These are phyloP conservation scores for Brassica juncea DNA, from an alignment of 345 rosid genomes.

Conservation along the genomic window DNA sequence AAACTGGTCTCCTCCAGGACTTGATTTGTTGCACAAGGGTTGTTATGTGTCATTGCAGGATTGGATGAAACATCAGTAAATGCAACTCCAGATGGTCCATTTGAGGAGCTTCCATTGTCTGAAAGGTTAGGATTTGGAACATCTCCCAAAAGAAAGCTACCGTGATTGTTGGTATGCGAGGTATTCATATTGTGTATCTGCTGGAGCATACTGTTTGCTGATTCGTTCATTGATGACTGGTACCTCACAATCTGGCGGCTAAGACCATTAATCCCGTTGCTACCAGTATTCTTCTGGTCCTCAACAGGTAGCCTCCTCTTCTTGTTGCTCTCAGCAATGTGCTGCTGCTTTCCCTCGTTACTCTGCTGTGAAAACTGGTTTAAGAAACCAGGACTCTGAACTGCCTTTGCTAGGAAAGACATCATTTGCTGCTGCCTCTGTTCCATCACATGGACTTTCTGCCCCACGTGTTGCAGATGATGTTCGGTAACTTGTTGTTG, in stretches of 20 bases:
- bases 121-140: conserved; percentile 44
- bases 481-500: conserved; percentile 78
- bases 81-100: conserved; percentile 49
- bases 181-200: conserved; percentile 60
- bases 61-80: conserved; percentile 52
- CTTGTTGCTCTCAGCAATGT: conserved; percentile 65
- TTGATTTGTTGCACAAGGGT: conserved; percentile 31
- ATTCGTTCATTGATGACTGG: conserved; percentile 67
- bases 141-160: conserved; percentile 46
- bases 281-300: conserved; percentile 50
- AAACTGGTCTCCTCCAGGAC: conserved; percentile 26
- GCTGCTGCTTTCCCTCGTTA: conserved; percentile 48
- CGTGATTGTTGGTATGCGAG: conserved; percentile 37
- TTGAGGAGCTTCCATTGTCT: conserved; percentile 48
- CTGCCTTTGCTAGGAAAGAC: conserved; percentile 87
- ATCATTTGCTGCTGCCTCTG: conserved; percentile 94
- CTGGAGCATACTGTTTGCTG: conserved; percentile 68
- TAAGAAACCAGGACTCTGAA: conserved; percentile 76
- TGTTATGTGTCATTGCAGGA: conserved; percentile 22
- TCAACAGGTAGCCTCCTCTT: conserved; percentile 75
- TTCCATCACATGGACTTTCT: conserved; percentile 87
- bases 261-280: conserved; percentile 45
- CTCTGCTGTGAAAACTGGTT: conserved; percentile 68
- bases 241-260: conserved; percentile 77
- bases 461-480: conserved; percentile 75